These are phyloP conservation scores for Sungouiella blattae DNA, from an alignment of 805 yeast genomes.

Conservation along the genomic window DNA sequence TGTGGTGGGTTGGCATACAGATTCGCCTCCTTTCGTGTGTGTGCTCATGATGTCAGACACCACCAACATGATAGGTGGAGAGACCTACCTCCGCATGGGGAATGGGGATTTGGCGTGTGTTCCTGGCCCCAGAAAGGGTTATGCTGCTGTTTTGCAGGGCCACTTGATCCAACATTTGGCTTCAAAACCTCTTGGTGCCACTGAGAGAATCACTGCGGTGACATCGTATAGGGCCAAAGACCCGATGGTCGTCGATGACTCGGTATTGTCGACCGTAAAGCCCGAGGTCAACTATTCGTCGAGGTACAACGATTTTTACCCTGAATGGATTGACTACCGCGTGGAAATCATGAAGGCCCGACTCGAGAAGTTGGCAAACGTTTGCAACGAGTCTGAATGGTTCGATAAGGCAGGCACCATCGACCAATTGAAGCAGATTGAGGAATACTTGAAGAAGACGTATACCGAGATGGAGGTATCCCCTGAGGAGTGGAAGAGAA, in stretches of 20 bases:
- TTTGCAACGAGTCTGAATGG: constrained; percentile 9
- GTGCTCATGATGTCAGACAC: constrained; percentile 63
- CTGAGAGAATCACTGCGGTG: constrained; percentile 42
- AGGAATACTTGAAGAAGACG: constrained; percentile 12
- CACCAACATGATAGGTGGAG: constrained; percentile 57
- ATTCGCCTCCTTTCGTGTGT: constrained; percentile 63
- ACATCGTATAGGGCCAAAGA: constrained; percentile 36
- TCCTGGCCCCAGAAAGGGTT: constrained; percentile 14
- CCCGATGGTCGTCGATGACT: constrained; percentile 24
- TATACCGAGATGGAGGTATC: constrained; percentile 16
- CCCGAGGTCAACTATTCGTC: constrained; percentile 38
- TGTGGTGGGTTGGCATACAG: constrained; percentile 61
- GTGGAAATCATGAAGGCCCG: constrained; percentile 23
- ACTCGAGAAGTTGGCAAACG: constrained; percentile 19
- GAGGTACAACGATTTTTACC: constrained; percentile 32
- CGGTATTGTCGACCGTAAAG: constrained; percentile 34
- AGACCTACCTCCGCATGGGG: constrained; percentile 50
- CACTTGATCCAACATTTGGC: constrained; percentile 19
- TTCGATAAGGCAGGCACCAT: constrained; percentile 26
- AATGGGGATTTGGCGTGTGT: constrained; percentile 17
- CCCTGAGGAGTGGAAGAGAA: constrained; percentile 13
- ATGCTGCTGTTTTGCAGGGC: constrained; percentile 19
- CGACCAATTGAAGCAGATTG: constrained; percentile 11
- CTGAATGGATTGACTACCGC: constrained; percentile 35
- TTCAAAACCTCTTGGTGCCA: constrained; percentile 26